These are phyloP conservation scores for Naganishia antarctica DNA, from an alignment of 768 basidiomycete species.

Conservation along the genomic window DNA sequence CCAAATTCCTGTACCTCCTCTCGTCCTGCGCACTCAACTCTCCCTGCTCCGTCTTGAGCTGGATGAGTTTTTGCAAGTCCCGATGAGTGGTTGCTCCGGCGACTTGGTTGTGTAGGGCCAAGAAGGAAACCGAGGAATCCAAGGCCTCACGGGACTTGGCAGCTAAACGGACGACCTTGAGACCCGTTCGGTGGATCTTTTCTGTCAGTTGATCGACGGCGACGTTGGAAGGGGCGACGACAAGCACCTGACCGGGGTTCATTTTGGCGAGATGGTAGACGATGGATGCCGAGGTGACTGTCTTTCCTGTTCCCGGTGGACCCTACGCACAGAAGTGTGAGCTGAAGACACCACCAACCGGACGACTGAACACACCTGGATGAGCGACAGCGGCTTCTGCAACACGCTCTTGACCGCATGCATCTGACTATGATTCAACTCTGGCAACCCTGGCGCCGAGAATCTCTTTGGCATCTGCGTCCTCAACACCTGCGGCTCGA, in stretches of 20 bases:
- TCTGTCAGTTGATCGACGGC: slow-evolving; percentile 98
- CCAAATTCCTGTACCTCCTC: slow-evolving; percentile 93
- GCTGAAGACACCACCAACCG: background rate
- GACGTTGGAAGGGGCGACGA: slow-evolving; percentile 97
- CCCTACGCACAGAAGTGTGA: slow-evolving; percentile 52
- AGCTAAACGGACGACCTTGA: slow-evolving; percentile 95
- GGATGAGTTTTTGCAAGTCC: slow-evolving; percentile 95
- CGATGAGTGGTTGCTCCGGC: slow-evolving; percentile 93
- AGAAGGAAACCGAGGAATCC: slow-evolving; percentile 87
- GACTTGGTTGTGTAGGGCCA: slow-evolving; percentile 95
- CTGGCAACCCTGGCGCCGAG: slow-evolving; percentile 93
- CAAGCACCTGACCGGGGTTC: slow-evolving; percentile 98
- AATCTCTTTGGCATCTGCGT: slow-evolving; percentile 62
- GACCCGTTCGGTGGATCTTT: slow-evolving; percentile 97
- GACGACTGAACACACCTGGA: slow-evolving; percentile 63
- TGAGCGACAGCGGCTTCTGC: slow-evolving; percentile 94
- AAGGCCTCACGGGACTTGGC: slow-evolving; percentile 98
- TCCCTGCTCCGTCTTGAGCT: slow-evolving; percentile 94
- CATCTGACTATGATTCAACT: slow-evolving; percentile 99
- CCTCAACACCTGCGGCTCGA: slow-evolving; percentile 75
- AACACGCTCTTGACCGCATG: slow-evolving; percentile 98
- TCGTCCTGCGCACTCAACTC: slow-evolving; percentile 95
- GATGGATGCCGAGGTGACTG: slow-evolving; percentile 96
- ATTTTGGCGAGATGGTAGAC: slow-evolving; percentile 98
- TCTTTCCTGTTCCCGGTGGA: slow-evolving; percentile 97